Percentiles rank a stretch among this genome's conserved stretches.
Evolutionary conservation across 306 rosid genomes (phyloP).

Genomic region (Oxytropis ochrocephala): DNA sequence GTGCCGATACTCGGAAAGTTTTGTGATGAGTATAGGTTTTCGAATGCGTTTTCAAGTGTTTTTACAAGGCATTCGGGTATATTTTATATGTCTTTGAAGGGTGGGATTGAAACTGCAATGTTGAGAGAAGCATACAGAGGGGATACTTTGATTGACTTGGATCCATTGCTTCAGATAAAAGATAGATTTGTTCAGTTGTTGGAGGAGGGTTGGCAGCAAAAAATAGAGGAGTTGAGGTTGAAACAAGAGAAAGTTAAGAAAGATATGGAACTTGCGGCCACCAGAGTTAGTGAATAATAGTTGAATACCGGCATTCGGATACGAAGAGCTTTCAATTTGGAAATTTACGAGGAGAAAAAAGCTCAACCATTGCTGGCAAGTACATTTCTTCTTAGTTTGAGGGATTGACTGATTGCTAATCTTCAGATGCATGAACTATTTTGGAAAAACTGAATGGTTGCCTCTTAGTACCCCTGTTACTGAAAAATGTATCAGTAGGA

Average conservation of each 20-base stretch:
- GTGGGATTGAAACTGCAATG: slow-evolving; percentile 75
- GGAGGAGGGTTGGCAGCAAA: slow-evolving; percentile 76
- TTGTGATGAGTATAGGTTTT: slow-evolving; percentile 67
- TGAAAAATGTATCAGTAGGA: background rate
- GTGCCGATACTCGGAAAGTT: slow-evolving; percentile 79
- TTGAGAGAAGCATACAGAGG: slow-evolving; percentile 68
- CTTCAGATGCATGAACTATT: slow-evolving; percentile 16
- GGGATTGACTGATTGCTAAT: background rate
- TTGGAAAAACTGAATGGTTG: slow-evolving; percentile 3
- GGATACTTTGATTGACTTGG: slow-evolving; percentile 54
- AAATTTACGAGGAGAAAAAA: background rate
- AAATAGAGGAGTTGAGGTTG: slow-evolving; percentile 39
- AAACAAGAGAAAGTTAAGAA: slow-evolving; percentile 37
- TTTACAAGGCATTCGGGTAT: slow-evolving; percentile 85
- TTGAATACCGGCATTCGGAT: background rate
- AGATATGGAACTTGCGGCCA: slow-evolving; percentile 43
- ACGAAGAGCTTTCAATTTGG: slow-evolving; percentile 14
- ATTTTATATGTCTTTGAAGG: slow-evolving; percentile 79
- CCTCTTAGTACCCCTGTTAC: background rate
- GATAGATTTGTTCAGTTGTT: slow-evolving; percentile 62
- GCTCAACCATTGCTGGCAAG: slow-evolving; percentile 5
- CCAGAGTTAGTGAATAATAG: slow-evolving; percentile 8
- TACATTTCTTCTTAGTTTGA: background rate
- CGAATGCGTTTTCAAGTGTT: slow-evolving; percentile 58
- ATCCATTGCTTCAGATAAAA: slow-evolving; percentile 68